phyloP scores from a whole-genome alignment of 23 red algal genomes.

The Pyropia yezoensis region DNA sequence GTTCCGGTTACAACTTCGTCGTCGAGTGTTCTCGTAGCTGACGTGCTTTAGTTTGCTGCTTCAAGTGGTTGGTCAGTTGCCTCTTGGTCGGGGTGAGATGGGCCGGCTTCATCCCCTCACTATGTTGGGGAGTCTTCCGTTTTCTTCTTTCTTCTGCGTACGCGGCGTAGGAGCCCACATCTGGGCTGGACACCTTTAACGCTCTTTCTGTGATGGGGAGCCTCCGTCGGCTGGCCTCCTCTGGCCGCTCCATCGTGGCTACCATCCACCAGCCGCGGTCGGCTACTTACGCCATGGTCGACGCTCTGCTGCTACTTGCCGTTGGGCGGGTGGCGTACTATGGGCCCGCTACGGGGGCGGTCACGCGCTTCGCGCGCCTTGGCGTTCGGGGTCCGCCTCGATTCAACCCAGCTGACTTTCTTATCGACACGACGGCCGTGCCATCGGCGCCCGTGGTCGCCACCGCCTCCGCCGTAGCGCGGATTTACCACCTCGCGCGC shows the following conservation, averaged over 20 bases:
- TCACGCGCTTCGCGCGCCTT: slow-evolving; percentile 76
- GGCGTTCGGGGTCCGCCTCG: slow-evolving; percentile 51
- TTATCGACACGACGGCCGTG: slow-evolving; percentile 68
- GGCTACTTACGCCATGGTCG: slow-evolving; percentile 92
- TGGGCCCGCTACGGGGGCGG: slow-evolving; percentile 85
- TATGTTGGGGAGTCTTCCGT: too few species aligned
- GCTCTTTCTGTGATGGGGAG: slow-evolving; percentile 84
- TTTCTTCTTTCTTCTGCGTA: too few species aligned
- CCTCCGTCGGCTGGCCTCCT: slow-evolving; percentile 67
- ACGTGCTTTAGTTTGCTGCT: neutral
- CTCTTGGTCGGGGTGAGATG: too few species aligned
- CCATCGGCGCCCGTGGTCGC: slow-evolving; percentile 30
- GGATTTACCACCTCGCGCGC: slow-evolving; percentile 17
- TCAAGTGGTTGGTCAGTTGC: neutral
- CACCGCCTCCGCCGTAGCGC: slow-evolving; percentile 22
- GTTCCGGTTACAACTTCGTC: too few species aligned
- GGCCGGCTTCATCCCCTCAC: too few species aligned
- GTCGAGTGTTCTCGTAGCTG: neutral
- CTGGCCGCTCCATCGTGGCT: slow-evolving; percentile 77
- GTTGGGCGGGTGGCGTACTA: slow-evolving; percentile 88
- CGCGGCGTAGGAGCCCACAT: slow-evolving; percentile 50
- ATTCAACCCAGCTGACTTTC: slow-evolving; percentile 99
- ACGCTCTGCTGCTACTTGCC: slow-evolving; percentile 76
- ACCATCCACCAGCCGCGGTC: slow-evolving; percentile 99
- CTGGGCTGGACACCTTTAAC: slow-evolving; percentile 83